Evolutionary conservation across 306 rosid genomes (phyloP).

Genomic region (Inga oerstediana): DNA sequence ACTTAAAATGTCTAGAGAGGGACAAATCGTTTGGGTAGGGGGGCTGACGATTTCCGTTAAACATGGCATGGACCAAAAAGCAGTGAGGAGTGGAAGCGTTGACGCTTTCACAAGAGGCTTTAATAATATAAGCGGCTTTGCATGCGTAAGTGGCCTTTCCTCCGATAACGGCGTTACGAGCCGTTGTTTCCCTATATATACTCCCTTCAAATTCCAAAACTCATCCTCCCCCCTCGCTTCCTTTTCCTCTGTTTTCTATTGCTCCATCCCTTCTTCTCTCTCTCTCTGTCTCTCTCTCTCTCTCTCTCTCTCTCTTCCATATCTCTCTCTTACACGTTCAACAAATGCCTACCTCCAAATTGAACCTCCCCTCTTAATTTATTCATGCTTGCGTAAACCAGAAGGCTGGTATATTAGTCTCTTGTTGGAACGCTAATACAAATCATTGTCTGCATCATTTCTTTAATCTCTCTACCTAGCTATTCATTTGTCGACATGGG

Average conservation of each 20-base stretch:
- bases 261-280: neutral
- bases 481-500: constrained; percentile 64
- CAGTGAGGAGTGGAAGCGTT: constrained; percentile 38
- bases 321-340: constrained; percentile 3
- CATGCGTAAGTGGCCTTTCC: constrained; percentile 30
- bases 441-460: constrained; percentile 29
- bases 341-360: constrained; percentile 4
- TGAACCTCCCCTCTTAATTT: neutral
- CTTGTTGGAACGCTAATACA: constrained; percentile 37
- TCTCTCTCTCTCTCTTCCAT: constrained; percentile 6
- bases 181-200: constrained; percentile 70
- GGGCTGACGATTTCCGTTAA: constrained; percentile 60
- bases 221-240: constrained; percentile 28
- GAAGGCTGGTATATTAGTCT: constrained; percentile 72
- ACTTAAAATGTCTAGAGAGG: neutral
- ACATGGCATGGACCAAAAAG: constrained; percentile 51
- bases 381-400: constrained; percentile 74
- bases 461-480: neutral
- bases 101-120: constrained; percentile 41
- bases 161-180: constrained; percentile 74
- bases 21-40: neutral
- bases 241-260: constrained; percentile 4
- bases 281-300: neutral
- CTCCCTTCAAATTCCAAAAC: neutral
- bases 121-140: constrained; percentile 4